Evolutionary conservation across 2,329 filamentous ascomycete species (phyloP), one percentile per base, ranked within the genome.

Genomic region (Colletotrichum sp.): DNA sequence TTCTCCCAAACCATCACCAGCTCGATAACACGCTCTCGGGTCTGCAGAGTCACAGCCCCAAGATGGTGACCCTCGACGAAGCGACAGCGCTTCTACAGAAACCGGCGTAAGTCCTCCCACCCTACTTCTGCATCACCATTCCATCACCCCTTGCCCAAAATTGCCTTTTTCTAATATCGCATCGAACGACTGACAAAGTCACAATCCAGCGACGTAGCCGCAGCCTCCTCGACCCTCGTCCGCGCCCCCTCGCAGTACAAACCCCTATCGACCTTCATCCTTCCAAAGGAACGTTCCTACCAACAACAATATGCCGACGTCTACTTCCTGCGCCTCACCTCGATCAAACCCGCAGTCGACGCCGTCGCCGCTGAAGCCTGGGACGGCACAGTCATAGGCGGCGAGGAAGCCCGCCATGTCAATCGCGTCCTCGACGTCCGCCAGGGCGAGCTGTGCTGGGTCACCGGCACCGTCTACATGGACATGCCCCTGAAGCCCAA

Each of bases 241-340:
- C 93, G 93, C 72, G 87, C 84, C 63, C 79, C 88, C 78, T 90
- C 89, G 10, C 82, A 83, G 71, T 99, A 98, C 88, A 93, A 92
- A 72, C 93, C 96, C 1, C 89, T 98, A 32, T 87, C 92, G 71
- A 94, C 93, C 9, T 99, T 96, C 84, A 87, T 88, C 65, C 91
- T 99, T 12, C 90, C 94, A 28, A 93, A 90, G 81, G 87, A 90
- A 75, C 90, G 90, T 77, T 94, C 96, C 71, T 99, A 99, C 84
- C 90, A 96, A 84, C 97, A 99, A 84, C 97, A 99, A 86, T 99
- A 95, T 90, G 95, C 94, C 77, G 97, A 99, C 85, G 96, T 99
- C 92, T 99, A 99, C 89, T 99, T 98, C 83, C 84, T 98, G 80
- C 94, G 97, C 15, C 90, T 99, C 28, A 92, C 95, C 49, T 94